Conservation (phyloP, 108 stramenopile species). For the Cyclostephanos tholiformis region DNA sequence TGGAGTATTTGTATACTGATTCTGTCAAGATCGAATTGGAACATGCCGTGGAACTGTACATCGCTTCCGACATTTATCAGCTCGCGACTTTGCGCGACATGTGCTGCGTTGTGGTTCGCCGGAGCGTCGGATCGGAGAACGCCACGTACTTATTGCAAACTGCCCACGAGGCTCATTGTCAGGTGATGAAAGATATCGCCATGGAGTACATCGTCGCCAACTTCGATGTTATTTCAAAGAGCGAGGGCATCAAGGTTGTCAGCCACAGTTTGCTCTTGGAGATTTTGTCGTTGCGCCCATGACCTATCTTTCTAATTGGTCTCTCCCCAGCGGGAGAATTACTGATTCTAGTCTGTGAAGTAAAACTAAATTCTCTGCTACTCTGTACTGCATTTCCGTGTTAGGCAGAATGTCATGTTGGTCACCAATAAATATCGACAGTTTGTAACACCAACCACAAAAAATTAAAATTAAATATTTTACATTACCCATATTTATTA, state of each 20-base stretch:
- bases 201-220: constrained; percentile 91
- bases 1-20: constrained; percentile 97
- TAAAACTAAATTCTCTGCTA: background rate
- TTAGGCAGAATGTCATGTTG: background rate
- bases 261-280: constrained; percentile 91
- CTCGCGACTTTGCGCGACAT: constrained; percentile 91
- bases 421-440: too few species aligned
- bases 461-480: too few species aligned
- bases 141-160: constrained; percentile 86
- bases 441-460: too few species aligned
- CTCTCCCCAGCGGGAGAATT: too few species aligned
- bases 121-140: constrained; percentile 82
- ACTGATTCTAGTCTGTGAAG: constrained; percentile 8
- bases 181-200: constrained; percentile 85
- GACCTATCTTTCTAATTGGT: constrained; percentile 1
- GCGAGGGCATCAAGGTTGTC: constrained; percentile 90
- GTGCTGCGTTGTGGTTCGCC: constrained; percentile 89
- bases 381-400: background rate
- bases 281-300: constrained; percentile 77
- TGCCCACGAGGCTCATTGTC: constrained; percentile 91
- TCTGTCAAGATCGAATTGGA: constrained; percentile 87
- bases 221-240: constrained; percentile 94
- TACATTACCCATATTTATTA: background rate
- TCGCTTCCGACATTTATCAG: constrained; percentile 91
- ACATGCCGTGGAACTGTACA: constrained; percentile 90